A percentile compares a stretch with the other conserved stretches of the same genome.
Conservation (phyloP, 2,329 filamentous ascomycete genomes). For the Raffaelea arxii region DNA sequence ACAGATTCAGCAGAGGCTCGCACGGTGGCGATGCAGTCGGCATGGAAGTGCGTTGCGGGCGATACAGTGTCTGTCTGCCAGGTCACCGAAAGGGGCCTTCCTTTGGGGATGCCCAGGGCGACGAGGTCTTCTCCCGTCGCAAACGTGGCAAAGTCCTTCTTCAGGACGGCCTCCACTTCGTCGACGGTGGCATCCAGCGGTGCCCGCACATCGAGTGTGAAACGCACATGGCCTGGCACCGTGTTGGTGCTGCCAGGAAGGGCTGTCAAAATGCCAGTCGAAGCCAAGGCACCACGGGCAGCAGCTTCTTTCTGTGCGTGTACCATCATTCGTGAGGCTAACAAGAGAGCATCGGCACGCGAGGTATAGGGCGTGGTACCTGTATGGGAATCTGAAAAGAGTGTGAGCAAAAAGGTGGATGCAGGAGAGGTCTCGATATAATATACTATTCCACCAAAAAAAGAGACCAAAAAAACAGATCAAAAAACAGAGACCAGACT, state of each 20-base stretch:
- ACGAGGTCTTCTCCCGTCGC: constrained; percentile 46
- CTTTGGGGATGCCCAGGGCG: constrained; percentile 12
- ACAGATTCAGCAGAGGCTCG: constrained; percentile 47
- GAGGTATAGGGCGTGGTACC: constrained; percentile 53
- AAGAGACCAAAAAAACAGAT: no score
- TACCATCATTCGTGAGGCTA: constrained; percentile 54
- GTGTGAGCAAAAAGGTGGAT: neutral
- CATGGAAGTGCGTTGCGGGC: constrained; percentile 54
- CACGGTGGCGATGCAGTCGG: constrained; percentile 58
- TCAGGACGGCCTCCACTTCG: constrained; percentile 44
- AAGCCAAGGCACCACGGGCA: constrained; percentile 50
- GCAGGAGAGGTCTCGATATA: no score
- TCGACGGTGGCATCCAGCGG: constrained; percentile 45
- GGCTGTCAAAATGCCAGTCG: constrained; percentile 57
- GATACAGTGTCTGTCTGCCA: constrained; percentile 55
- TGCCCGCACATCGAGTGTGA: constrained; percentile 58
- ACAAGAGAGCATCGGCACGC: constrained; percentile 20
- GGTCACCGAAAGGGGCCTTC: constrained; percentile 27
- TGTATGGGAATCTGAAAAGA: constrained; percentile 54
- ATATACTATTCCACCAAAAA: no score
- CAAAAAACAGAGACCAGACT: no score
- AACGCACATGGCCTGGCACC: constrained; percentile 56
- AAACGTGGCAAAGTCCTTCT: constrained; percentile 48
- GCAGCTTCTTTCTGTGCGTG: constrained; percentile 54
- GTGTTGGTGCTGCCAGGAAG: constrained; percentile 65